Conservation (phyloP, 352 stramenopile species). For the Pythium aphanidermatum region DNA sequence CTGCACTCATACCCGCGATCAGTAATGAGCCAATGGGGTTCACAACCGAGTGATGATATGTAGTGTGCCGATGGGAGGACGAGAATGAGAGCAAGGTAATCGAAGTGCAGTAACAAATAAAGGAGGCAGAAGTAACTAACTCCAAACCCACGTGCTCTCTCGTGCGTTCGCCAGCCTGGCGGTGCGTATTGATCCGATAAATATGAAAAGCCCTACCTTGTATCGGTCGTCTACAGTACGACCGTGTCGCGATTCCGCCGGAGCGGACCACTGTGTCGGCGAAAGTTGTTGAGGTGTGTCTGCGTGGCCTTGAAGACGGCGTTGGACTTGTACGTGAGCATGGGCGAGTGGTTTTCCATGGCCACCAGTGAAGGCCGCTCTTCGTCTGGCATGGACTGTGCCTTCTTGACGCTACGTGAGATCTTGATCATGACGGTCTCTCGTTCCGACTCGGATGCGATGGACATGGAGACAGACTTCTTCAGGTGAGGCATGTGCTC, state of each 20-base stretch:
- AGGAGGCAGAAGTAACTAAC: too few species aligned
- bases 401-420: constrained; percentile 21
- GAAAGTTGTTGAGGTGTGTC: constrained; percentile 33
- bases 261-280: constrained; percentile 40
- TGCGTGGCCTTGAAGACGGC: constrained; percentile 13
- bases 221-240: too few species aligned
- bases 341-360: constrained; percentile 15
- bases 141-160: too few species aligned
- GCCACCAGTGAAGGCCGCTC: constrained; percentile 5
- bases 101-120: too few species aligned
- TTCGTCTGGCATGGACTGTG: constrained; percentile 15
- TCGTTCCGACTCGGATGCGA: background rate
- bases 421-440: constrained; percentile 24
- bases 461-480: background rate
- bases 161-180: too few species aligned
- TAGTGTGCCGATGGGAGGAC: too few species aligned
- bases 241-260: constrained; percentile 40
- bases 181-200: too few species aligned
- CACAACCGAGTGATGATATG: too few species aligned
- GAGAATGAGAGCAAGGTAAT: too few species aligned
- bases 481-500: background rate
- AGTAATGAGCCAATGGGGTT: too few species aligned
- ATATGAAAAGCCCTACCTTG: too few species aligned
- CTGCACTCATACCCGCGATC: too few species aligned
- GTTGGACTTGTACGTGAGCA: constrained; percentile 26